These are phyloP conservation scores for Plectosphaerella sp. DNA, from an alignment of 2,329 filamentous ascomycete genomes.

Conservation along the genomic window DNA sequence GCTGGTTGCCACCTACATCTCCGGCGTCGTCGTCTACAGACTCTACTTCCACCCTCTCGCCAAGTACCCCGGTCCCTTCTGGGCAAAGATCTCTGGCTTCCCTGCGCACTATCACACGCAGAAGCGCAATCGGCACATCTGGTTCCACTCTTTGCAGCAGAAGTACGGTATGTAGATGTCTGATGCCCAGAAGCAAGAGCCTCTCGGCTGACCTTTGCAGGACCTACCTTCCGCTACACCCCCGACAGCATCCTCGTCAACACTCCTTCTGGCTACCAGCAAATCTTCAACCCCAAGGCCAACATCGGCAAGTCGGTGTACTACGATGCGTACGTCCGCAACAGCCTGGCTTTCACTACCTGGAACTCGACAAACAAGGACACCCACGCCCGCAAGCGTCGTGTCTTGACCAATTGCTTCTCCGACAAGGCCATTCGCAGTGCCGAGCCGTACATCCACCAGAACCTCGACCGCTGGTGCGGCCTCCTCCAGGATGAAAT, in stretches of 20 bases:
- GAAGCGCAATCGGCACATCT: slow-evolving; percentile 14
- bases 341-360: slow-evolving; percentile 10
- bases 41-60: slow-evolving; percentile 24
- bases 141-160: slow-evolving; percentile 12
- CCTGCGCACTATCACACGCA: slow-evolving; percentile 14
- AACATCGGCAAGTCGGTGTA: slow-evolving; percentile 15
- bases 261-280: slow-evolving; percentile 11
- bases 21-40: slow-evolving; percentile 16
- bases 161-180: slow-evolving; percentile 11
- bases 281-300: slow-evolving; percentile 15
- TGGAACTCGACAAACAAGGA: slow-evolving; percentile 10
- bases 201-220: slow-evolving; percentile 1
- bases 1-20: background rate
- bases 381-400: slow-evolving; percentile 25
- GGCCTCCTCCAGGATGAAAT: slow-evolving; percentile 9
- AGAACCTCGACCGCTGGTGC: background rate
- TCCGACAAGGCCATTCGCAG: slow-evolving; percentile 7
- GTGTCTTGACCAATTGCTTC: background rate
- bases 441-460: background rate
- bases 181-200: background rate
- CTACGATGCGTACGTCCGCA: slow-evolving; percentile 14
- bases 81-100: slow-evolving; percentile 9
- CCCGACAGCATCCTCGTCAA: slow-evolving; percentile 14
- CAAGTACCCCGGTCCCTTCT: slow-evolving; percentile 18
- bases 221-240: slow-evolving; percentile 12